Evolutionary conservation across 2,329 filamentous ascomycete species (phyloP).

Genomic region (Clonostachys sp.): DNA sequence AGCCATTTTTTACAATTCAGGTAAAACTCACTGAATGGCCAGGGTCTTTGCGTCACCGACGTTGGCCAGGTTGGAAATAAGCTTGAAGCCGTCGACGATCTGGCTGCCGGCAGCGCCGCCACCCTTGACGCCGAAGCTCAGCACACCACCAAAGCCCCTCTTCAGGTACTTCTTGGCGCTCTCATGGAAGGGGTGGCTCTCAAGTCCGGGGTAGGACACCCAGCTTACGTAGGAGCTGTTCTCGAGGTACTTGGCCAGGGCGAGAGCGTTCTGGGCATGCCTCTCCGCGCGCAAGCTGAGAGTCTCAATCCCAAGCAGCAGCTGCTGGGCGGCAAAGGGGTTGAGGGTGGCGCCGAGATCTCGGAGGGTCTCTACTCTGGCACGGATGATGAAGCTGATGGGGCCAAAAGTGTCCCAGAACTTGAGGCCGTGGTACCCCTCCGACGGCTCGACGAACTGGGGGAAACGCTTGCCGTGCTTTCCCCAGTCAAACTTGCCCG

Average conservation of each 20-base stretch:
- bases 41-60: constrained; percentile 94
- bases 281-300: constrained; percentile 81
- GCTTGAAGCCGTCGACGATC: constrained; percentile 89
- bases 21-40: constrained; percentile 65
- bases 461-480: constrained; percentile 81
- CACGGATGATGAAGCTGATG: constrained; percentile 77
- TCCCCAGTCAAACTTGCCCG: constrained; percentile 92
- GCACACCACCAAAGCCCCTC: constrained; percentile 81
- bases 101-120: constrained; percentile 77
- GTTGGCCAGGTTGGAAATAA: constrained; percentile 94
- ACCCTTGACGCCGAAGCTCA: constrained; percentile 92
- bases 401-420: constrained; percentile 91
- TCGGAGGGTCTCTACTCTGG: constrained; percentile 84
- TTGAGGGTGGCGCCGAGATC: constrained; percentile 81
- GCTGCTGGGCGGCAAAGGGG: constrained; percentile 89
- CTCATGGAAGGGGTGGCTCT: constrained; percentile 75
- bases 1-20: background rate
- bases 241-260: constrained; percentile 79
- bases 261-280: constrained; percentile 78
- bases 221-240: constrained; percentile 79
- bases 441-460: constrained; percentile 83
- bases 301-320: constrained; percentile 86
- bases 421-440: constrained; percentile 88
- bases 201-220: constrained; percentile 90
- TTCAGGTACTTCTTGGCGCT: constrained; percentile 83